Evolutionary conservation across 1,284 basidiomycete species (phyloP).

Genomic region (Xerocomus nothofagi): DNA sequence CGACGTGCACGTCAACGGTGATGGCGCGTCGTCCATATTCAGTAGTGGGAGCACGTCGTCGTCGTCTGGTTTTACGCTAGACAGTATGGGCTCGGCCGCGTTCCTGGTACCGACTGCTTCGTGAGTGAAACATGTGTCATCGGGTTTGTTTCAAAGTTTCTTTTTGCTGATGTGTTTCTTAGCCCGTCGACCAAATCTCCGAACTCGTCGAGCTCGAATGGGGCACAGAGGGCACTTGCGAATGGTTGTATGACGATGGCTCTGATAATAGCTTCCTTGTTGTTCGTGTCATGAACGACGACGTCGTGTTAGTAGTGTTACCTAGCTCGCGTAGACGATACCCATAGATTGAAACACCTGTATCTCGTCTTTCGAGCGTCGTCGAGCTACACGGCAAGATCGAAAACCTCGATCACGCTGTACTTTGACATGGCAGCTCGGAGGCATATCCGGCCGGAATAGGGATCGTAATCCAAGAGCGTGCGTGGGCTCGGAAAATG

Average conservation of each 20-base stretch:
- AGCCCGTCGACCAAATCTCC: background rate
- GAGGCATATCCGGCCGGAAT: slow-evolving; percentile 21
- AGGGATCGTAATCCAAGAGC: slow-evolving; percentile 26
- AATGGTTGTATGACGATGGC: background rate
- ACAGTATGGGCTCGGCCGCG: slow-evolving; percentile 23
- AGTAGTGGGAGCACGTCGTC: slow-evolving; percentile 14
- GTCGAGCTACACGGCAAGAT: slow-evolving; percentile 12
- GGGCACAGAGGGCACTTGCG: background rate
- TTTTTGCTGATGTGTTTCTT: background rate
- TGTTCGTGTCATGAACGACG: slow-evolving; percentile 2
- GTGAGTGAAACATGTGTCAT: slow-evolving; percentile 12
- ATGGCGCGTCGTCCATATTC: slow-evolving; percentile 9
- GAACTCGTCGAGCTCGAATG: background rate
- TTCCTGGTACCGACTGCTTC: slow-evolving; percentile 15
- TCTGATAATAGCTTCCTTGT: background rate
- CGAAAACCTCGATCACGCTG: slow-evolving; percentile 16
- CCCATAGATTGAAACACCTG: too few species aligned
- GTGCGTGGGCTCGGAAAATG: background rate
- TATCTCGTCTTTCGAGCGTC: background rate
- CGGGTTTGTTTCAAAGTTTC: background rate
- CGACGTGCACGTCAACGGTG: slow-evolving; percentile 6
- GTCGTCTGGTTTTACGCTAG: slow-evolving; percentile 18
- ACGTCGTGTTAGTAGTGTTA: background rate
- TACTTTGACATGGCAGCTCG: background rate
- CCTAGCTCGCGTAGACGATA: background rate